A percentile compares a stretch with the other conserved stretches of the same genome.
phyloP scores from a whole-genome alignment of 2,329 filamentous ascomycete species.

The Colletotrichum sp. region DNA sequence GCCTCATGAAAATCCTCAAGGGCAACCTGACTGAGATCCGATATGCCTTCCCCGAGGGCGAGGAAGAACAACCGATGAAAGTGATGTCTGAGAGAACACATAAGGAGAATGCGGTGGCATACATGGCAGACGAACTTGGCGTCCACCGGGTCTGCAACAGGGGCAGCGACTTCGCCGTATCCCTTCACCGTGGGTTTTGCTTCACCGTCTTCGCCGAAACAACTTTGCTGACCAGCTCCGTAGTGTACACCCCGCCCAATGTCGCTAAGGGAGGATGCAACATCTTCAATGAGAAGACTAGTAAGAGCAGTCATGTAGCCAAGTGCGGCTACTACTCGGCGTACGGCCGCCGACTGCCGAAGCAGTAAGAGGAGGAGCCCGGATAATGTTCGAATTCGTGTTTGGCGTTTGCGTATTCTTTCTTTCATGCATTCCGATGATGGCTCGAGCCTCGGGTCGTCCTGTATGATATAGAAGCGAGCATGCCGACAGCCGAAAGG shows the following conservation, averaged over 20 bases:
- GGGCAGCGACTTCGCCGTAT: constrained; percentile 79
- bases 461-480: neutral
- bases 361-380: constrained; percentile 32
- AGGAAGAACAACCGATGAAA: constrained; percentile 28
- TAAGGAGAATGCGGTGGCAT: constrained; percentile 76
- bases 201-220: neutral
- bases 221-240: constrained; percentile 8
- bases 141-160: constrained; percentile 84
- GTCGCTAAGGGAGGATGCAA: constrained; percentile 83
- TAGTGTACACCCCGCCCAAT: constrained; percentile 87
- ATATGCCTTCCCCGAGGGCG: constrained; percentile 71
- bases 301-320: constrained; percentile 73
- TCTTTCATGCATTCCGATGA: neutral
- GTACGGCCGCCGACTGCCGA: constrained; percentile 54
- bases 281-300: constrained; percentile 80
- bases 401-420: neutral
- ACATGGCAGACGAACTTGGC: constrained; percentile 91
- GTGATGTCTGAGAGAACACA: constrained; percentile 73
- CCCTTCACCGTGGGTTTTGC: constrained; percentile 63
- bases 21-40: constrained; percentile 82
- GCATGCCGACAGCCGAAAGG: constrained; percentile 1
- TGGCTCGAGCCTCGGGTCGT: neutral
- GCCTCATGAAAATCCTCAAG: constrained; percentile 87
- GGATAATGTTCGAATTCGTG: neutral
- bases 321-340: constrained; percentile 76